These are phyloP conservation scores for Xylaria sp. DNA, from an alignment of 2,329 filamentous ascomycete species.

Conservation along the genomic window DNA sequence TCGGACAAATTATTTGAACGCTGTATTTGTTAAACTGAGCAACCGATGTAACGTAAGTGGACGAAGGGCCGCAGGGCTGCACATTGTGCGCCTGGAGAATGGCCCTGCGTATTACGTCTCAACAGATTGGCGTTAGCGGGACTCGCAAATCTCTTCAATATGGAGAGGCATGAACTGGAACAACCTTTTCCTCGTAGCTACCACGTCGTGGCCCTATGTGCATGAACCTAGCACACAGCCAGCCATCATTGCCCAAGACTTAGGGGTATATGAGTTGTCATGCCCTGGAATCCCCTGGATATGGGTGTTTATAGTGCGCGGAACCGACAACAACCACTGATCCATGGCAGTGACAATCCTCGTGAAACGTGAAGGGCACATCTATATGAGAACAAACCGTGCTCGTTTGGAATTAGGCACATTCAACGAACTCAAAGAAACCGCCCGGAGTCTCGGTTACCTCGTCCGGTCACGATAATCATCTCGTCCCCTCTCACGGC, in stretches of 20 bases:
- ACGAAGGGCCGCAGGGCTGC: neutral
- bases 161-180: slow-evolving; percentile 14
- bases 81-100: neutral
- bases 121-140: neutral
- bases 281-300: neutral
- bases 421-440: neutral
- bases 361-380: slow-evolving; percentile 18
- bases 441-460: slow-evolving; percentile 27
- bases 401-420: neutral
- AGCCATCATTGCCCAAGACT: slow-evolving; percentile 2
- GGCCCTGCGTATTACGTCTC: slow-evolving; percentile 4
- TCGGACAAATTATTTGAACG: neutral
- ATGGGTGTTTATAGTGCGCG: slow-evolving; percentile 3
- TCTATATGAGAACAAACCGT: neutral
- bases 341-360: slow-evolving; percentile 15
- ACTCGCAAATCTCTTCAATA: slow-evolving; percentile 1
- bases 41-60: slow-evolving; percentile 1
- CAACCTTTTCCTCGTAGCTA: slow-evolving; percentile 7
- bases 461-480: slow-evolving; percentile 41
- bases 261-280: slow-evolving; percentile 3
- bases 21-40: neutral
- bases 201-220: neutral
- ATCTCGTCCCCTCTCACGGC: slow-evolving; percentile 40
- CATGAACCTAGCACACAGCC: slow-evolving; percentile 9
- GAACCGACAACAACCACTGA: slow-evolving; percentile 1